Percentiles rank a stretch among this genome's conserved stretches.
Conservation (phyloP, 1,139 yeast species). For the Hyphopichia wangnamkhiaoensis region DNA sequence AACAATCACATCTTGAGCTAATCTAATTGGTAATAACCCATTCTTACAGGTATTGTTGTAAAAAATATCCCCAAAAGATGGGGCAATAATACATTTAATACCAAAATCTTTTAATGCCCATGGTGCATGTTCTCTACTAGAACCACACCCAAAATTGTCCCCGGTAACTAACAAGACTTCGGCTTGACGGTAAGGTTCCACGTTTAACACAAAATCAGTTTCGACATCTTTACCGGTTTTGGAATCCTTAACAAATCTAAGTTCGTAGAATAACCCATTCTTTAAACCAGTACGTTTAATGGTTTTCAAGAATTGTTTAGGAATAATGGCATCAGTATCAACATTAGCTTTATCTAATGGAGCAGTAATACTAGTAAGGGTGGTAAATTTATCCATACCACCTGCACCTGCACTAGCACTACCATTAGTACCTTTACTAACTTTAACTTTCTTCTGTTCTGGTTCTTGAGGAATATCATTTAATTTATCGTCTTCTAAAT, state of each 20-base stretch:
- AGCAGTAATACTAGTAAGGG: slow-evolving; percentile 84
- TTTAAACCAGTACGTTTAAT: slow-evolving; percentile 94
- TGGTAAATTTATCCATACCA: slow-evolving; percentile 76
- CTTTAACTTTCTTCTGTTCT: slow-evolving; percentile 25
- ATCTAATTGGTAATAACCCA: slow-evolving; percentile 87
- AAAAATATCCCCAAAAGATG: slow-evolving; percentile 97
- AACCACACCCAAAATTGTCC: slow-evolving; percentile 98
- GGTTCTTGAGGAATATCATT: slow-evolving; percentile 60
- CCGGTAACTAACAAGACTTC: slow-evolving; percentile 90
- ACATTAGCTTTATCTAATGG: slow-evolving; percentile 93
- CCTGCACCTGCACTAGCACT: slow-evolving; percentile 30
- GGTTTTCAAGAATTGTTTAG: slow-evolving; percentile 95
- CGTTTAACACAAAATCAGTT: slow-evolving; percentile 88
- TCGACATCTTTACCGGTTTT: slow-evolving; percentile 70
- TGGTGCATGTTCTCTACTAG: slow-evolving; percentile 98
- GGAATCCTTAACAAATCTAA: slow-evolving; percentile 69
- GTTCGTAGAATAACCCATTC: slow-evolving; percentile 86
- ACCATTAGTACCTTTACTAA: slow-evolving; percentile 23
- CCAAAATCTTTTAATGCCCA: slow-evolving; percentile 99
- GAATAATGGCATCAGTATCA: slow-evolving; percentile 97
- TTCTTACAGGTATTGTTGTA: slow-evolving; percentile 96
- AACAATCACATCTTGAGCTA: slow-evolving; percentile 71
- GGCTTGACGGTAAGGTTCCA: slow-evolving; percentile 76
- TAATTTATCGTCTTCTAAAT: slow-evolving; percentile 47
- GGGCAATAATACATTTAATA: slow-evolving; percentile 92